Evolutionary conservation across 345 rosid genomes (phyloP), one percentile per base, ranked within the genome.

Genomic region (Syzygium aromaticum): DNA sequence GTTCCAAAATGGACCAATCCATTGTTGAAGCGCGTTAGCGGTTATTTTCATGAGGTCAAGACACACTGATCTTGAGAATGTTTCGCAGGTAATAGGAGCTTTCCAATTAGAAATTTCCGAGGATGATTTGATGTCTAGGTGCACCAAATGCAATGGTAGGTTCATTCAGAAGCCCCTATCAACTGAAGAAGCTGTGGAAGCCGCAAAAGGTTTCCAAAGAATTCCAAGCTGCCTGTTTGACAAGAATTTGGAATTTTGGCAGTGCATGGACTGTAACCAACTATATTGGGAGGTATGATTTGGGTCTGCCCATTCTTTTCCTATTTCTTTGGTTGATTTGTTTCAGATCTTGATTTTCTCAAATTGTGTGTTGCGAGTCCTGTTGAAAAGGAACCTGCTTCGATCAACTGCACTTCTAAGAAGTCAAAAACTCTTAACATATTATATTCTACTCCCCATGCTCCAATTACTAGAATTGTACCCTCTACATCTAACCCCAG

Each of bases 201-300:
- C 99, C 64, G 96, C 98, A 54, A 97, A 96, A 87, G 98, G 98
- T 83, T 96, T 97, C 90, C 99, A 97, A 92, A 95, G 89, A 91
- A 96, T 97, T 88, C 99, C 98, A 8, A 82, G 77, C 89, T 97
- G 99, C 92, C 87, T 97, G 90, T 96, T 97, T 86, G 87, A 96
- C 94, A 96, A 95, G 90, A 92, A 96, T 85, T 84, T 97, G 85
- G 95, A 97, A 86, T 97, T 97, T 90, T 97, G 98, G 99, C 98
- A 97, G 90, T 96, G 99, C 93, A 94, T 93, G 95, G 98, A 95
- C 86, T 97, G 99, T 91, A 90, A 92, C 90, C 99, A 97, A 92
- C 97, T 97, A 61, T 96, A 97, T 87, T 97, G 99, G 99, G 98
- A 95, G 98, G 99, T 97, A 93, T n/a, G 30, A 30, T 85, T 54